Base-by-base conservation (phyloP, 1,284 basidiomycete genomes). In the Sporisorium scitamineum region DNA sequence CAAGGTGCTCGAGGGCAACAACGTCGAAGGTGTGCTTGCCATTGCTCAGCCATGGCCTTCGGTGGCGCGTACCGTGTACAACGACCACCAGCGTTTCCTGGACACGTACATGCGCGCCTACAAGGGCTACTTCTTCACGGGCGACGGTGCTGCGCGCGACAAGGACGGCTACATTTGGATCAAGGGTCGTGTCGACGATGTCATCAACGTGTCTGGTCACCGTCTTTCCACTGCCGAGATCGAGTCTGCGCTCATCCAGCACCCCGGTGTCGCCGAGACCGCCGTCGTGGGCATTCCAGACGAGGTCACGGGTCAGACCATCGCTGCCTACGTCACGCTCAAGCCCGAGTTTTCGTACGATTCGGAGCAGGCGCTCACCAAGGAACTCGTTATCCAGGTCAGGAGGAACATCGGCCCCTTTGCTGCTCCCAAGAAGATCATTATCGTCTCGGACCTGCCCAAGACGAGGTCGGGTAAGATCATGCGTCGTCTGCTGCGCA, bases 381-480 rank as follows among this genome's bases (percentile, higher is more conserved):
- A 97, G 87, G 96, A 98, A 87, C 90, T 98, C 70, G 90, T 92
- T 18, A 90, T 97, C 44, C 95, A 97, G 87, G 96, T 99, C 26
- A 91, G 96, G 22, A 69, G 79, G 37, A 71, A 80, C 61, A 84
- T 84, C 39, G 82, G 82, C 14, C 82, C 82, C 39, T 98, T 97
- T 86, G 95, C 96, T 13, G 81, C 82, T 8, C 95, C 95, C 50
- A 97, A 97, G 90, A 93, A 92, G 87, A 91, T 97, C 82, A 91
- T 90, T 86, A 88, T 97, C 80, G 92, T 96, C 77, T 80, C 84
- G 41, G 95, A 97, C 86, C 88, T 98, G 65, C 96, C 96, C 53
- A 98, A 98, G 91, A 99, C 96, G 51, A 89, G 95, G 56, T 93
- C 92, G n/a, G 96, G 96, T 47, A 98, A 97, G 91, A 92, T 93